Conservation (phyloP, 495 filamentous ascomycete species). For the Daldinia loculata region DNA sequence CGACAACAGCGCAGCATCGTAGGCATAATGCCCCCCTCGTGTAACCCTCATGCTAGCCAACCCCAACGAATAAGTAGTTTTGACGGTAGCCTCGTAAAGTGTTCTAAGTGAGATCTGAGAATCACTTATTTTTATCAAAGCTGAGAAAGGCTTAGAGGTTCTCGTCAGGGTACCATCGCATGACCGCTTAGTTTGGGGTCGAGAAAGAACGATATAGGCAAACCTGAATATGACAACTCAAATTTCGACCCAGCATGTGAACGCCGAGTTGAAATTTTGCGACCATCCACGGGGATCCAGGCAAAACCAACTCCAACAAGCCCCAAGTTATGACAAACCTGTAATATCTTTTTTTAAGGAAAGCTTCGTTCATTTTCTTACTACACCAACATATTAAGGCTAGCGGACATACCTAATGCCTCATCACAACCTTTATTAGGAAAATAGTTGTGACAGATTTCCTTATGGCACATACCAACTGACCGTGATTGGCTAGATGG, state of each 20-base stretch:
- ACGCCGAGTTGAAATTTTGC: not conserved
- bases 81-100: not conserved
- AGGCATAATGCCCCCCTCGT: not conserved
- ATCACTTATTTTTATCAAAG: constrained; percentile 22
- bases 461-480: constrained; percentile 5
- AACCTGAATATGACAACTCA: constrained; percentile 24
- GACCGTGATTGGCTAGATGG: not conserved
- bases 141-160: not conserved
- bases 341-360: not conserved
- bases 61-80: not conserved
- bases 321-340: not conserved
- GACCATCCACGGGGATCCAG: not conserved
- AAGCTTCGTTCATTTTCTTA: not conserved
- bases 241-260: constrained; percentile 21
- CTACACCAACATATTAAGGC: constrained; percentile 4
- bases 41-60: not conserved
- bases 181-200: constrained; percentile 8
- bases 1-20: constrained; percentile 3
- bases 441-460: not conserved
- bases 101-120: not conserved
- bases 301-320: constrained; percentile 5
- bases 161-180: not conserved
- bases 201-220: not conserved
- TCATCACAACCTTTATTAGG: not conserved
- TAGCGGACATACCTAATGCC: constrained; percentile 3